phyloP scores from a whole-genome alignment of 257 asterid species.

The Solanum lignicaule region DNA sequence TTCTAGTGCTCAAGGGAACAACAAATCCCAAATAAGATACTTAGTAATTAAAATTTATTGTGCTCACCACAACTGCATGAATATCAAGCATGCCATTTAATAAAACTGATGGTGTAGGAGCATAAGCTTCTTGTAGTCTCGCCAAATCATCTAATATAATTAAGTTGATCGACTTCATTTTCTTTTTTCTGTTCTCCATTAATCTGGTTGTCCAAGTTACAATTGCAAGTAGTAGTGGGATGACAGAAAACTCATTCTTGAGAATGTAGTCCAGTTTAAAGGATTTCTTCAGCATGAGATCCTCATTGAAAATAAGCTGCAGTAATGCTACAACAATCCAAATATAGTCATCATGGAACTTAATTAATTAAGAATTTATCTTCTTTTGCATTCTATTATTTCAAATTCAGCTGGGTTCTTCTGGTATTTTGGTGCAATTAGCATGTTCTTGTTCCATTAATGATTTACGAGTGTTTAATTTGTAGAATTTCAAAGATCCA shows the following conservation, averaged over 20 bases:
- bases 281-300: neutral
- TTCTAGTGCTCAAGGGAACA: neutral
- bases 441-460: neutral
- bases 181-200: neutral
- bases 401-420: neutral
- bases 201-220: neutral
- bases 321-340: neutral
- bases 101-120: neutral
- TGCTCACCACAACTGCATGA: neutral
- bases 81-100: neutral
- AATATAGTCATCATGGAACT: neutral
- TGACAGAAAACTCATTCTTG: neutral
- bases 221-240: neutral
- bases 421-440: neutral
- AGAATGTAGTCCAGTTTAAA: neutral
- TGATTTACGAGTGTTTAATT: neutral
- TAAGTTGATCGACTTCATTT: neutral
- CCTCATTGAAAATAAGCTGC: neutral
- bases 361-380: neutral
- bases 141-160: neutral
- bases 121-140: neutral
- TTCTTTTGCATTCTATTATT: neutral
- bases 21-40: neutral
- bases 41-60: neutral
- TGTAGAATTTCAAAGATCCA: neutral